Base-by-base conservation (phyloP, 1,284 basidiomycete species). In the Entoloma clypeatum region DNA sequence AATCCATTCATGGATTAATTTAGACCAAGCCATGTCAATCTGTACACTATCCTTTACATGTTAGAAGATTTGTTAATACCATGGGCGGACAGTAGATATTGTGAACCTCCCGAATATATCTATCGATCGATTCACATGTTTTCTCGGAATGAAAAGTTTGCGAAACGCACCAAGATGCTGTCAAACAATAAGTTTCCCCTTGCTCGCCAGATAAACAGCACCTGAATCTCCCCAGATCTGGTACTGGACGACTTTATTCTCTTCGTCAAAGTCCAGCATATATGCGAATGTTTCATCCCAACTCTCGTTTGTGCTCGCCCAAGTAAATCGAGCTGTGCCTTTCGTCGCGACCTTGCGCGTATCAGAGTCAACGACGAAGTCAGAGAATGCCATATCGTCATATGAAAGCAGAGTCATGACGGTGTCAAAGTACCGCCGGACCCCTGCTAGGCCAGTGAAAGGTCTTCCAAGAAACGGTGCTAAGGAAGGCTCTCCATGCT, bases 221-320 rank as follows among this genome's bases (percentile, higher is more conserved):
- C 78, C 80, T 4, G 79, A 74, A 56, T 84, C 81, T 9, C 77
- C 78, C 80, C 80, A 84, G 0, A 84, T 70, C 53, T 83, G 74
- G 64, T 79, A 81, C 33, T 69, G 62, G 18, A 63, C 65, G 16
- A 84, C 63, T 58, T 75, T 81, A 35, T 59, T 53, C 25, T 71
- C 65, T 16, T 75, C 65, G 44, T 82, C 80, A 54, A 82, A 81
- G 53, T 78, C 74, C 45, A 84, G 57, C 13, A 73, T 65, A 53
- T 81, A 82, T 6, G 65, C 62, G 52, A 84, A 83, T n/a, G 63
- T 67, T 62, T 83, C 81, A 22, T 76, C 60, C 81, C 81, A 84
- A 38, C 64, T 67, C 54, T 77, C 61, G 14, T 60, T 59, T 2
- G 74, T 75, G 41, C 63, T 63, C 38, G 55, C 59, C 80, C 81